Conservation (phyloP, 2,329 filamentous ascomycete genomes). For the Apiospora pterosperma region DNA sequence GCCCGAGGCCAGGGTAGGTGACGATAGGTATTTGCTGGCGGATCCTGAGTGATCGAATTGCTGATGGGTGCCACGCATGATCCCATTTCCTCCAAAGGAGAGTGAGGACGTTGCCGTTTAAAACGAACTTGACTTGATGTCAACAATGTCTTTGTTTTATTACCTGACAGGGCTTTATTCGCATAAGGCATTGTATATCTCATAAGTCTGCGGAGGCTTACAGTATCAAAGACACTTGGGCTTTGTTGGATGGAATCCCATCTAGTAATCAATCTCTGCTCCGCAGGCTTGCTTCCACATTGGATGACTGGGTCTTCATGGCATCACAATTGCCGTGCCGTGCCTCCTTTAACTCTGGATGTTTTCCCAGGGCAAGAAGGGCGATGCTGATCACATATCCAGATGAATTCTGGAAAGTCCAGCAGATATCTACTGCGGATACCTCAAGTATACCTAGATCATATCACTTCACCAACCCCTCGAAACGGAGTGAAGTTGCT, state of each 20-base stretch:
- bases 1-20: background rate
- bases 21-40: background rate
- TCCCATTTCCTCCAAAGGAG: too few species aligned
- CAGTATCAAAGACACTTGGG: background rate
- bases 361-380: background rate
- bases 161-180: background rate
- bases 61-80: background rate
- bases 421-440: too few species aligned
- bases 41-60: background rate
- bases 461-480: too few species aligned
- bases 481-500: too few species aligned
- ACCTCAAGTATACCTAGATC: too few species aligned
- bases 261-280: background rate
- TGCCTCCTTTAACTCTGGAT: background rate
- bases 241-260: background rate
- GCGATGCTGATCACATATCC: too few species aligned
- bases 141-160: background rate
- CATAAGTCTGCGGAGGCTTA: background rate
- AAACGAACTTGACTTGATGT: background rate
- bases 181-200: background rate
- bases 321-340: background rate
- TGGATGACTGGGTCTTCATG: background rate
- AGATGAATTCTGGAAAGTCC: too few species aligned
- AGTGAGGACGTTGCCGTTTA: background rate
- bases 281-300: background rate